Evolutionary conservation across 2,329 filamentous ascomycete genomes (phyloP), one percentile per base, ranked within the genome.

Genomic region (Fusarium sp.): DNA sequence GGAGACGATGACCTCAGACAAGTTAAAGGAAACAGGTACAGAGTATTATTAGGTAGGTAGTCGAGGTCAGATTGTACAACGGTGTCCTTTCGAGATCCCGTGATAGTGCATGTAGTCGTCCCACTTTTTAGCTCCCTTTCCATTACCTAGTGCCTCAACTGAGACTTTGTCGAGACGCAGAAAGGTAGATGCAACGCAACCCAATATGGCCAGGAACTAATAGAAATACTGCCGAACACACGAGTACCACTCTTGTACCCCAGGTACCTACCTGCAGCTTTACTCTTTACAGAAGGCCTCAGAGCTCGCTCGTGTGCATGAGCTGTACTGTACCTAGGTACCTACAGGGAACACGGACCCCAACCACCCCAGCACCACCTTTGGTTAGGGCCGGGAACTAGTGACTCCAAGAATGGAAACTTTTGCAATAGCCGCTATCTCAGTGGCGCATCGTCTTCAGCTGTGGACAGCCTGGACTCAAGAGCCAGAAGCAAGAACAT

Each of bases 71-170:
- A 69, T 68, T 61, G 45, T 64, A 74, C 72, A 74, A 76, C 74
- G 75, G 73, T 77, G 74, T 77, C 75, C 75, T 77, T 76, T 76
- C 65, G 61, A 72, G 69, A 73, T 74, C 73, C 73, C 73, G 73
- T 75, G 72, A 74, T 72, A 66, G 58, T 72, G 65, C 62, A 67
- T 53, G 48, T 63, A 54, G 53, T 44, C 40, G 65, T 53, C 62
- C 69, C 68, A 72, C 64, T 72, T 70, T 72, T 70, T 53, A 60
- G 45, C 64, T 60, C 55, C 40, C 35, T 36, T 55, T 47, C 50
- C 49, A 60, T 51, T 55, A n/a, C n/a, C n/a, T n/a, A 56, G 35
- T 41, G 34, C 32, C 36, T 34, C 25, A 25, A 44, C 35, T 31
- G 41, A 34, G 35, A 51, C 47, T 24, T 47, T 29, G 24, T 13